Evolutionary conservation across 1,284 basidiomycete genomes (phyloP), one percentile per base, ranked within the genome.

Genomic region (Hemileia vastatrix): DNA sequence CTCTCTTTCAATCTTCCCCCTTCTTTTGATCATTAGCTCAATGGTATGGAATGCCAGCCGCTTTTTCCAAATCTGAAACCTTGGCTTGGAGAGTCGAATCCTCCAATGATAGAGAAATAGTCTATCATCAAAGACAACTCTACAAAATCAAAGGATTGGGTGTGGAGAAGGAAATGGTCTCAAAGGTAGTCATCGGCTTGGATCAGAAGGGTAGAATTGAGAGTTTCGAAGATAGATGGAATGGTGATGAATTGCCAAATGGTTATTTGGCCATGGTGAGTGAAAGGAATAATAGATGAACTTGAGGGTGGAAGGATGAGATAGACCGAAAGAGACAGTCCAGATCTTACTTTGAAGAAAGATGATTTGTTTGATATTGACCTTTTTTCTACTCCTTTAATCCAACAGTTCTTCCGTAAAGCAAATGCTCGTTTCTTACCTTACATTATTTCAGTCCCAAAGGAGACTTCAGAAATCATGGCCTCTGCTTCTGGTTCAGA

Each of bases 221-320:
- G 0, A 54, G 62, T 23, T 70, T 71, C 36, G 65, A 71, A 50
- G 70, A 72, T 57, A 36, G 68, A 3, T 72, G 70, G 70, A 67
- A 68, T 40, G 36, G 36, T 15, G 36, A 40, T 11, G 36, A 40
- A 40, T 40, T 40, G 15, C 36, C 36, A 40, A 40, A 15, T 40
- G 36, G 36, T 11, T 9, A 15, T 9, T 11, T 40, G 8, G 36
- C 36, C 15, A 40, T 40, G 36, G 36, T 40, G 36, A 15, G 36
- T 40, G 15, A 27, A 27, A 40, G 15, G 36, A 40, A 40, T 9
- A 9, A 40, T 11, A 15, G 36, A 40, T 40, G 36, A 15, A 40
- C 36, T 9, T 40, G 36, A 15, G 36, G 36, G 8, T 40, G 36
- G 15, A 40, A 11, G 15, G 8, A 40, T 40, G 36, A 40, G 36